Percentiles rank a stretch among this genome's conserved stretches.
Evolutionary conservation across 2,329 filamentous ascomycete species (phyloP).

Genomic region (Sporothrix dimorphospora): DNA sequence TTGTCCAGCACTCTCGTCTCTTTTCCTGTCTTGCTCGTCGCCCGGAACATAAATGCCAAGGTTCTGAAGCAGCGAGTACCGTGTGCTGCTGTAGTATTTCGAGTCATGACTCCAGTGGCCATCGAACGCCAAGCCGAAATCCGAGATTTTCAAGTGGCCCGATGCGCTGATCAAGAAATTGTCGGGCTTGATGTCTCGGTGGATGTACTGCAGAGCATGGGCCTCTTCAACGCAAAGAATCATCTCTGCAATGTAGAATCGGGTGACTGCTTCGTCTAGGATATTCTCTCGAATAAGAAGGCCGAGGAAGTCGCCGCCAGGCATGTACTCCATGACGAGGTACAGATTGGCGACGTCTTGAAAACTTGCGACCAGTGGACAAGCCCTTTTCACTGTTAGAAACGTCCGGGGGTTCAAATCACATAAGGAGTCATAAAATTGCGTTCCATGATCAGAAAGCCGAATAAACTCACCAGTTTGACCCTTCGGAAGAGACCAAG

Average conservation of each 20-base stretch:
- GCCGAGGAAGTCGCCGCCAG: constrained; percentile 90
- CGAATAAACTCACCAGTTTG: constrained; percentile 63
- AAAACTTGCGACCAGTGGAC: constrained; percentile 85
- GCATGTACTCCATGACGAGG: constrained; percentile 98
- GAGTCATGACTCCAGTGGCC: constrained; percentile 94
- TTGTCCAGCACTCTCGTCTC: constrained; percentile 16
- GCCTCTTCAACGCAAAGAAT: constrained; percentile 92
- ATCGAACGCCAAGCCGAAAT: constrained; percentile 94
- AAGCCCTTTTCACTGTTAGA: constrained; percentile 61
- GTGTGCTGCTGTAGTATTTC: constrained; percentile 80
- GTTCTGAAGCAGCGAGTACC: constrained; percentile 76
- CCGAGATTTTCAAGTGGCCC: constrained; percentile 92
- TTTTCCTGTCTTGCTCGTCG: constrained; percentile 67
- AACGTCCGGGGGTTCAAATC: not conserved
- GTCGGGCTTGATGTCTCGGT: constrained; percentile 95
- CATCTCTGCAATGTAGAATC: constrained; percentile 95
- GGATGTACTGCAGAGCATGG: constrained; percentile 85
- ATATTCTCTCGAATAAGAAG: constrained; percentile 83
- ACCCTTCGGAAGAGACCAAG: constrained; percentile 84
- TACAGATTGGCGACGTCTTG: constrained; percentile 85
- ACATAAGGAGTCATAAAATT: no score
- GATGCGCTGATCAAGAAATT: constrained; percentile 90
- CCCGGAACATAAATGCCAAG: constrained; percentile 74
- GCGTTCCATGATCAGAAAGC: not conserved
- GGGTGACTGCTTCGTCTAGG: constrained; percentile 75